Conservation (phyloP, 2,329 filamentous ascomycete species). For the Celoporthe dispersa region DNA sequence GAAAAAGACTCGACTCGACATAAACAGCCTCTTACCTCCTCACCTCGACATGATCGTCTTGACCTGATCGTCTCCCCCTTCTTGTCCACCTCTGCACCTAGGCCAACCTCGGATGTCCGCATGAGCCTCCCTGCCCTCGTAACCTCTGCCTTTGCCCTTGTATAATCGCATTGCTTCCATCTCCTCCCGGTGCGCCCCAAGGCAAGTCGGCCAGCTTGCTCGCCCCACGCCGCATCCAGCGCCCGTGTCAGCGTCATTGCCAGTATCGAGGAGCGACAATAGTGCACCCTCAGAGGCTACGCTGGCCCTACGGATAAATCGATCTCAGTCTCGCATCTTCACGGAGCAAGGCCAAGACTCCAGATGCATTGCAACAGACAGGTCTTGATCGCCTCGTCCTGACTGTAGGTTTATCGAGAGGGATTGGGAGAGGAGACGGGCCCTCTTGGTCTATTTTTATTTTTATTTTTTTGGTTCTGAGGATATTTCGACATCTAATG, state of each 20-base stretch:
- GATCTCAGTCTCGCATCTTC: no score
- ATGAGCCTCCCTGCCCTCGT: background rate
- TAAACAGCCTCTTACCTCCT: slow-evolving; percentile 14
- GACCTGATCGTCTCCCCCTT: background rate
- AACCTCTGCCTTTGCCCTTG: background rate
- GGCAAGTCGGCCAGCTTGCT: background rate
- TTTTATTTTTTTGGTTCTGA: background rate
- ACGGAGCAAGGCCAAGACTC: background rate
- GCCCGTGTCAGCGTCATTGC: background rate
- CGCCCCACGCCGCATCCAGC: background rate
- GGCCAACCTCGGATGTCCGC: background rate
- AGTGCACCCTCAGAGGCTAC: background rate
- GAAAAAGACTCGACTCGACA: slow-evolving; percentile 11
- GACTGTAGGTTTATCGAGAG: background rate
- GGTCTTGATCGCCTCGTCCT: background rate
- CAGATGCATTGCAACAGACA: background rate
- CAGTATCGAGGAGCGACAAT: background rate
- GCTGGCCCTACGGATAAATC: background rate
- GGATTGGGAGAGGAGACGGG: background rate
- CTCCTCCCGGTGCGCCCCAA: background rate
- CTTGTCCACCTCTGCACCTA: background rate
- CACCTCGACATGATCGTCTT: slow-evolving; percentile 1
- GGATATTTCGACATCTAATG: slow-evolving; percentile 8
- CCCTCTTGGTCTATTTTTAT: background rate
- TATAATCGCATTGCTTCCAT: background rate